Evolutionary conservation across 2,329 filamentous ascomycete species (phyloP).

Genomic region (Sporothrix phasma): DNA sequence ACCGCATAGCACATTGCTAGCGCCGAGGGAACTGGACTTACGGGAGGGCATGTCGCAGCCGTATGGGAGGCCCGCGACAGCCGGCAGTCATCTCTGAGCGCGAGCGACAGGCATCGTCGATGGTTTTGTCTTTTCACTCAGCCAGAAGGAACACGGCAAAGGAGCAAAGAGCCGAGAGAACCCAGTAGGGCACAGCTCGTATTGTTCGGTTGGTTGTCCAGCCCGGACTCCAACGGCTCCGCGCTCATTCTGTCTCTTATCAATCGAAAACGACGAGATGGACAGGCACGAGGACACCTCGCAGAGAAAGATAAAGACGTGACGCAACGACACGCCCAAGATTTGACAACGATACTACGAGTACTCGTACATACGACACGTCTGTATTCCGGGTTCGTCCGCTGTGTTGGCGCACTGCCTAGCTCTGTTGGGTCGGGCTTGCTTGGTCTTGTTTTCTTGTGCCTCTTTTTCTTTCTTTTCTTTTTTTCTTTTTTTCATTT

Average conservation of each 20-base stretch:
- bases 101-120: not conserved
- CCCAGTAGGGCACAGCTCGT: not conserved
- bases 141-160: not conserved
- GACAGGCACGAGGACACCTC: not conserved
- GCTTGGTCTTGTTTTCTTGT: not conserved
- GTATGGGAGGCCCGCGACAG: too few relatives aligned
- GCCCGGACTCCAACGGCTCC: not conserved
- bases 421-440: not conserved
- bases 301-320: not conserved
- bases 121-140: not conserved
- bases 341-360: too few relatives aligned
- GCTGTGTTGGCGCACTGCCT: not conserved
- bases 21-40: not conserved
- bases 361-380: not conserved
- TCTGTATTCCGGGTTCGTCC: not conserved
- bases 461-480: not conserved
- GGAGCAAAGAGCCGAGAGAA: not conserved
- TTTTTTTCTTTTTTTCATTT: not conserved
- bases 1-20: constrained; percentile 16
- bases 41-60: not conserved
- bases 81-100: not conserved
- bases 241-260: too few relatives aligned
- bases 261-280: not conserved
- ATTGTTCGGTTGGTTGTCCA: not conserved
- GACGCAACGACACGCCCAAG: not conserved